Evolutionary conservation across 2,329 filamentous ascomycete genomes (phyloP), one percentile per base, ranked within the genome.

Genomic region (Trichophaea hybrida): DNA sequence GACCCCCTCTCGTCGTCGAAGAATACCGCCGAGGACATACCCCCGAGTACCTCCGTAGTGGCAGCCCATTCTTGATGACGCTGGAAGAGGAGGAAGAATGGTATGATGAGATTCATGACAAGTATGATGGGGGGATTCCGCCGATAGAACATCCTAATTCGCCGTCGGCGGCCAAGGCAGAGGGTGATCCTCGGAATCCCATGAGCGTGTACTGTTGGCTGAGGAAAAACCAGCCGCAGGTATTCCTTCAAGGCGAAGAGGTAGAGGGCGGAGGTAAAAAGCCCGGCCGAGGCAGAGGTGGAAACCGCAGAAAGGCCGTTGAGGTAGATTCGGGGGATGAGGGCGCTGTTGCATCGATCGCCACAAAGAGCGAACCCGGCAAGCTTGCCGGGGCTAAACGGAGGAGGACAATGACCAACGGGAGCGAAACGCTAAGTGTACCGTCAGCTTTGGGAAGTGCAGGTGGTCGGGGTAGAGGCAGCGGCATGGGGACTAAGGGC

Each of bases 161-260:
- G 6, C 60, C 60, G 2, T 44, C 48, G 77, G 82, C 58, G 73
- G 74, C 63, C 61, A 78, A 75, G 72, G 77, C 73, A 70, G 78
- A 80, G 59, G 70, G 78, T 54, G 76, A 78, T 33, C 72, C 88
- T 31, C 80, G 80, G 55, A 97, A 97, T 71, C 89, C 90, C 0
- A 86, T 88, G 46, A 94, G 87, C 61, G 90, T 95, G 2, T 94
- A 94, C 74, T 96, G 94, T 72, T 98, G 93, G 93, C 80, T 98
- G 10, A 81, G 88, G 64, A 83, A 88, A 70, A 79, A 95, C 72
- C 84, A 88, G 61, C 86, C 89, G 2, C 84, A 91, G 71, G 83
- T 89, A 53, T 90, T 94, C 74, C 74, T 94, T 17, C 85, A 94
- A 71, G 86, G 89, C 68, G 80, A 82, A 59, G 82, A 84, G 68